These are phyloP conservation scores for Salvia splendens DNA, from an alignment of 257 asterid species.

Conservation along the genomic window DNA sequence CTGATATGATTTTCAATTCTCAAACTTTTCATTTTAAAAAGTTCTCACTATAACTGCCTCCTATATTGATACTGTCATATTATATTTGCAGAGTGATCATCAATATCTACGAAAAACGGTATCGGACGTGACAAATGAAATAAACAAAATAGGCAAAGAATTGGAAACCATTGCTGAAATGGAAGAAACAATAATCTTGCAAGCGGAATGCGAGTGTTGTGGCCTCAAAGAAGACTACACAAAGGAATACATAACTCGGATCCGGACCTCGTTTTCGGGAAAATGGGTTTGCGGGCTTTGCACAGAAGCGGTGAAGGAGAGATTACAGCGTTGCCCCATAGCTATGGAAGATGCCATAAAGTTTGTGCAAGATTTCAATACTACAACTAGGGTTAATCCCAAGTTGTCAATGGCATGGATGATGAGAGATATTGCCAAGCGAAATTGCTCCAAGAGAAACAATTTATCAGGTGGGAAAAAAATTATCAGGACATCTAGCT, in stretches of 20 bases:
- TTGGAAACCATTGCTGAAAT: slow-evolving; percentile 30
- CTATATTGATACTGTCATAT: too few relatives aligned
- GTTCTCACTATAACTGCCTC: too few relatives aligned
- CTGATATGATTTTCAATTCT: too few relatives aligned
- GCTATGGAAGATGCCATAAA: slow-evolving; percentile 47
- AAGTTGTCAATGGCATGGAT: slow-evolving; percentile 48
- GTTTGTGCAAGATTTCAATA: slow-evolving; percentile 47
- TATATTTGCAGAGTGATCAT: slow-evolving; percentile 28
- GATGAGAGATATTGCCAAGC: slow-evolving; percentile 47
- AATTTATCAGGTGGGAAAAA: slow-evolving; percentile 21
- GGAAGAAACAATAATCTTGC: slow-evolving; percentile 23
- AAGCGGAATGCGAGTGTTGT: slow-evolving; percentile 58
- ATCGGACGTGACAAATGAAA: slow-evolving; percentile 41
- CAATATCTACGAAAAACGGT: slow-evolving; percentile 31
- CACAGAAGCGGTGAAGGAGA: slow-evolving; percentile 54
- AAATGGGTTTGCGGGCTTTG: slow-evolving; percentile 68
- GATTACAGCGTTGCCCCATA: background rate
- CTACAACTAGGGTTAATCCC: slow-evolving; percentile 46
- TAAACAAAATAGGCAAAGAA: slow-evolving; percentile 30
- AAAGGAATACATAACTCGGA: slow-evolving; percentile 36
- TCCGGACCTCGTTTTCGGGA: slow-evolving; percentile 45
- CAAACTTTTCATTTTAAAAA: too few relatives aligned
- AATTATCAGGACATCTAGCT: slow-evolving; percentile 44
- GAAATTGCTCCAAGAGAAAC: slow-evolving; percentile 32
- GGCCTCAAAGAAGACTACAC: slow-evolving; percentile 60